phyloP scores from a whole-genome alignment of 768 basidiomycete genomes.

The Termitomyces eurrhizus region DNA sequence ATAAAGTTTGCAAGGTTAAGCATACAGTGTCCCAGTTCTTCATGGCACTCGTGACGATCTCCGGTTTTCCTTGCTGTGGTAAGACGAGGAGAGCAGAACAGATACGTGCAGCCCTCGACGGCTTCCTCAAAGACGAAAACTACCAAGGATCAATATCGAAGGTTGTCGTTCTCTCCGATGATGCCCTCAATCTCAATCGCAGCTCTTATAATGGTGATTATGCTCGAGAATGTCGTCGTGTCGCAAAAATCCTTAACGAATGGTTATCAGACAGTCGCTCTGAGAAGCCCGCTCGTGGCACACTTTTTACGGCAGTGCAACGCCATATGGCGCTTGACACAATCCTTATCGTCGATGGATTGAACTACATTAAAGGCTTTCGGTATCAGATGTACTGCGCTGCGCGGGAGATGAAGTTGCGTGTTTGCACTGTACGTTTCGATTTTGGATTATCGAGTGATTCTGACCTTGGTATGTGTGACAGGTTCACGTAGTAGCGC shows the following conservation, averaged over 20 bases:
- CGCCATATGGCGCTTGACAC: constrained; percentile 67
- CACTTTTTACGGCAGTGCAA: constrained; percentile 80
- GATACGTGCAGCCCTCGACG: constrained; percentile 54
- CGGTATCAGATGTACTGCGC: constrained; percentile 98
- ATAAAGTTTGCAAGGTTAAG: no score
- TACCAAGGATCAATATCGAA: constrained; percentile 50
- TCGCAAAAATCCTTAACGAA: not conserved
- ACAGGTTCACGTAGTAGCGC: constrained; percentile 74
- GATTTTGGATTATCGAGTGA: not conserved
- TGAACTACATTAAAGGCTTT: constrained; percentile 98
- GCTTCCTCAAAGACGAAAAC: constrained; percentile 39
- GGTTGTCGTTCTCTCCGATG: constrained; percentile 66
- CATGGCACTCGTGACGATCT: constrained; percentile 92
- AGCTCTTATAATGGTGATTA: constrained; percentile 70
- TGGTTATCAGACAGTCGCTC: constrained; percentile 55
- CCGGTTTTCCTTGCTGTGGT: constrained; percentile 85
- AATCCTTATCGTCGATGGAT: constrained; percentile 84
- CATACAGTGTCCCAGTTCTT: not conserved
- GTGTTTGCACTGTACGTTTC: constrained; percentile 78
- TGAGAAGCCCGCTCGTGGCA: constrained; percentile 86
- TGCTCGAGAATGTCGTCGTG: not conserved
- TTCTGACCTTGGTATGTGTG: constrained; percentile 18
- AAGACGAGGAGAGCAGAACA: constrained; percentile 74
- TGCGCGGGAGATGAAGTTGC: constrained; percentile 79
- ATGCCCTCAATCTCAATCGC: constrained; percentile 58